These are phyloP conservation scores for Fusarium nisikadoi DNA, from an alignment of 2,329 filamentous ascomycete genomes.

Conservation along the genomic window DNA sequence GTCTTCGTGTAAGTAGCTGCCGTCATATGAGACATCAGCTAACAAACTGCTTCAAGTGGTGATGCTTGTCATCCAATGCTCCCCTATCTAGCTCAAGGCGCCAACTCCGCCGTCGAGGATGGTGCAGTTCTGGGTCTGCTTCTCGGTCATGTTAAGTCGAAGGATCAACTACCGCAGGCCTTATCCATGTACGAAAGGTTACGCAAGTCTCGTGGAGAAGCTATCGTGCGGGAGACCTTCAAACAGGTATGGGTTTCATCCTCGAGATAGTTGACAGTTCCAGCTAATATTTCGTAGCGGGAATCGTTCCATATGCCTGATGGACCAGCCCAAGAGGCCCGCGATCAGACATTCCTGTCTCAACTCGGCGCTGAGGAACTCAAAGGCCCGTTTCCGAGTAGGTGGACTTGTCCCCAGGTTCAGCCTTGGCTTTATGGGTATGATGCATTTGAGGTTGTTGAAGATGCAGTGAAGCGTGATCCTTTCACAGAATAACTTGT, in stretches of 20 bases:
- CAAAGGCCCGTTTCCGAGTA: neutral
- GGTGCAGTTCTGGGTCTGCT: slow-evolving; percentile 71
- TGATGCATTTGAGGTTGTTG: neutral
- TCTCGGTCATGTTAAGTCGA: slow-evolving; percentile 60
- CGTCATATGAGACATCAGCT: rapidly evolving
- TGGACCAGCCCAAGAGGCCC: neutral
- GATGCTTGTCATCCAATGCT: slow-evolving; percentile 74
- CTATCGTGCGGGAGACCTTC: slow-evolving; percentile 72
- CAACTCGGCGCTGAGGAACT: neutral
- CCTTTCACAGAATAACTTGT: rapidly evolving
- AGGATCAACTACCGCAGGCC: slow-evolving; percentile 58
- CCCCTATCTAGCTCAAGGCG: slow-evolving; percentile 72
- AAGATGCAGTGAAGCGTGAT: neutral
- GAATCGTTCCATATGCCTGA: slow-evolving; percentile 61
- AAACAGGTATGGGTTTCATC: slow-evolving; percentile 45
- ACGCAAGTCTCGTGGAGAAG: slow-evolving; percentile 59
- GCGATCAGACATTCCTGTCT: neutral
- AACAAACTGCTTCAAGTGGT: slow-evolving; percentile 50
- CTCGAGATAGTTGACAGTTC: no score
- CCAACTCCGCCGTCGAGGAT: slow-evolving; percentile 75
- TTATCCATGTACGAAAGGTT: slow-evolving; percentile 58
- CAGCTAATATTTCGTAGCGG: slow-evolving; percentile 48
- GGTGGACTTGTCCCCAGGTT: neutral
- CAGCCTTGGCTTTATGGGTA: neutral
- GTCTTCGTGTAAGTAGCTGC: slow-evolving; percentile 53